Evolutionary conservation across 257 asterid species (phyloP), one percentile per base, ranked within the genome.

Genomic region (Coffea canephora): DNA sequence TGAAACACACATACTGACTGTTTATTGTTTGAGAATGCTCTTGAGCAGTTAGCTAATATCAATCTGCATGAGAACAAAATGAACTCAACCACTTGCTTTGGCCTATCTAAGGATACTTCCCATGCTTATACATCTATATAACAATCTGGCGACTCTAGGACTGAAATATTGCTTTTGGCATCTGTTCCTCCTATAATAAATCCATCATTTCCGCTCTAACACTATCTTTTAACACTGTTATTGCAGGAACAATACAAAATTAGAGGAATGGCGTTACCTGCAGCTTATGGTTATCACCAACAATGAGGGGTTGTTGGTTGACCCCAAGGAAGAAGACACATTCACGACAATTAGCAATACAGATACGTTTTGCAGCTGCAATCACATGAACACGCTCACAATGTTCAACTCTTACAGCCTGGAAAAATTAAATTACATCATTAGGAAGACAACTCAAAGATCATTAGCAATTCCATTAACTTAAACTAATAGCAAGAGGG

Each of bases 361-460:
- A 90, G 85, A 93, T 91, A 59, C 97, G 97, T 86, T 90, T 93
- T 69, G 97, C 91, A 59, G 99, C 97, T 81, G 92, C 88, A 82
- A 95, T 90, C 81, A 95, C 87, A 82, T 95, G 99, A 71, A 95
- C 98, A 27, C 99, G 98, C 85, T 95, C 99, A 85, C 99, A 95
- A 75, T 93, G 99, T 85, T 95, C 98, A 82, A 94, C 91, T 86
- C 98, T 92, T 74, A 94, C 88, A 71, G 98, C 97, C 98, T 94
- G 90, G 81, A 75, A 81, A 69, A 81, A 65, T 77, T 66, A 76
- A 73, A 77, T 74, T 54, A 75, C 14, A 23, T 21, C n/a, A 61
- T 70, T 13, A 3, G 49, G 50, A 46, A n/a, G 2, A 48, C 70
- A 5, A 27, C 31, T 74, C 49, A 49, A 70, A 59, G 21, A 9